Evolutionary conservation across 2,329 filamentous ascomycete species (phyloP).

Genomic region (Penicillium sp.): DNA sequence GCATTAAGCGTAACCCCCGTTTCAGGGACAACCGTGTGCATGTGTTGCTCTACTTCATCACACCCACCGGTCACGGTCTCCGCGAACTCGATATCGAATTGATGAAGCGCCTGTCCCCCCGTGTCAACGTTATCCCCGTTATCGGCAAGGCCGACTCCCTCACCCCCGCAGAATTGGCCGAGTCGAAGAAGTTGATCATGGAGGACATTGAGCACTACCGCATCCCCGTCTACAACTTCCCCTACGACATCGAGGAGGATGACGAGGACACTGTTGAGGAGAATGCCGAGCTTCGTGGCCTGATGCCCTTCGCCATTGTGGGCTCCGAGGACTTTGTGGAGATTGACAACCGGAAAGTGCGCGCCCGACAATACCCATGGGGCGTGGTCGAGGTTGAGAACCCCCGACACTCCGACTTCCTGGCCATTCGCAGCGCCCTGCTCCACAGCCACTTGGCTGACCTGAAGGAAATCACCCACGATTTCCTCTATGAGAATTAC

Average conservation of each 20-base stretch:
- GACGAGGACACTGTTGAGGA: constrained; percentile 99
- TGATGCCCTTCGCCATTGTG: constrained; percentile 99
- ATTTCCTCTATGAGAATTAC: constrained; percentile 99
- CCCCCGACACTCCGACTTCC: constrained; percentile 96
- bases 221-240: constrained; percentile 99
- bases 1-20: constrained; percentile 99
- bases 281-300: constrained; percentile 92
- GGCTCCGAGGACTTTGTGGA: constrained; percentile 95
- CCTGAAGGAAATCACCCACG: constrained; percentile 98
- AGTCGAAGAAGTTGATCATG: constrained; percentile 99
- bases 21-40: constrained; percentile 99
- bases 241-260: constrained; percentile 99
- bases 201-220: constrained; percentile 99
- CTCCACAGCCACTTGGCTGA: constrained; percentile 98
- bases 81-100: constrained; percentile 99
- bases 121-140: constrained; percentile 98
- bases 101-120: constrained; percentile 98
- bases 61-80: constrained; percentile 93
- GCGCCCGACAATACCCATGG: constrained; percentile 98
- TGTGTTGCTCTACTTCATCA: constrained; percentile 98
- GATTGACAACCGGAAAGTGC: constrained; percentile 87
- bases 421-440: constrained; percentile 93
- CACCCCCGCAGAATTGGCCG: constrained; percentile 91
- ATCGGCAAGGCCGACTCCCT: constrained; percentile 98
- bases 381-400: constrained; percentile 99